Conservation (phyloP, 208 protist species). For the Vickermania ingenoplastis region DNA sequence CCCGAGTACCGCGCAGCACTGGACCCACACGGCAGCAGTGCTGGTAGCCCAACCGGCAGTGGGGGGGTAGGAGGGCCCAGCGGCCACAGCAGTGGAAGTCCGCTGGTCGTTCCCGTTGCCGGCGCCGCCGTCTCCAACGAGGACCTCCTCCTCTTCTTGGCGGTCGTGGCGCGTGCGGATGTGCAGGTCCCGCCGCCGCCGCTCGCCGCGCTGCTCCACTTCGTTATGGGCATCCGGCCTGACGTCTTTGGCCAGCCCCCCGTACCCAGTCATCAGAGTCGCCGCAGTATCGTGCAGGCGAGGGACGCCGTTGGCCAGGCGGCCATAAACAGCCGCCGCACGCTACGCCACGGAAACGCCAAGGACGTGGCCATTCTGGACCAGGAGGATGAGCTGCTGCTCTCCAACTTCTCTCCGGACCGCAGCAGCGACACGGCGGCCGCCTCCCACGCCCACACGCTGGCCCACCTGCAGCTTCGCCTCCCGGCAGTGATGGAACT, state of each 20-base stretch:
- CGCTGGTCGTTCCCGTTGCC: too few relatives aligned
- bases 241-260: slow-evolving; percentile 83
- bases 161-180: slow-evolving; percentile 59
- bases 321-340: slow-evolving; percentile 4
- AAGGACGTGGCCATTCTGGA: slow-evolving; percentile 6
- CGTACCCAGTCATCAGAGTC: slow-evolving; percentile 37
- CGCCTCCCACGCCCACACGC: slow-evolving; percentile 24
- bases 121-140: slow-evolving; percentile 62
- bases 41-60: too few relatives aligned
- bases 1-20: slow-evolving; percentile 53
- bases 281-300: slow-evolving; percentile 25
- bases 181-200: slow-evolving; percentile 46
- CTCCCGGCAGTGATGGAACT: slow-evolving; percentile 33
- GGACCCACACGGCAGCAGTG: slow-evolving; percentile 45
- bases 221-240: slow-evolving; percentile 40
- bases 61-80: slow-evolving; percentile 7
- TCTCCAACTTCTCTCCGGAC: not conserved
- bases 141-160: slow-evolving; percentile 68
- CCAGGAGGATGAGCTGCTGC: not conserved
- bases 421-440: slow-evolving; percentile 24
- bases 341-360: slow-evolving; percentile 23
- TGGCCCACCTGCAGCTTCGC: slow-evolving; percentile 34
- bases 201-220: slow-evolving; percentile 47
- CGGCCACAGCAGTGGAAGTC: too few relatives aligned
- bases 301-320: slow-evolving; percentile 12